phyloP scores from a whole-genome alignment of 2,329 filamentous ascomycete species.

The Neonectria neomacrospora region DNA sequence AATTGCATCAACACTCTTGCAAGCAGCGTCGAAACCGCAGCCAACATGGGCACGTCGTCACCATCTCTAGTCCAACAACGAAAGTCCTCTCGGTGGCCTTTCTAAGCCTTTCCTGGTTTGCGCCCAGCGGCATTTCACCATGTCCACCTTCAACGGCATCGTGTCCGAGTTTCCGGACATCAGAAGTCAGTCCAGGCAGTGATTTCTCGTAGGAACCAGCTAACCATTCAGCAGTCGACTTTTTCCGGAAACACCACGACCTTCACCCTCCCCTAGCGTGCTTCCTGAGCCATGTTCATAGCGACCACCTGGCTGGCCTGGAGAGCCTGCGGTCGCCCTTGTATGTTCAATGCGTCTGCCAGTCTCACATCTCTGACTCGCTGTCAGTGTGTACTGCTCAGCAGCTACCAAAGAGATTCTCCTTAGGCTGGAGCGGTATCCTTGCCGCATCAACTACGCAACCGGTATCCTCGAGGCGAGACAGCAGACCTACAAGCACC shows the following conservation, averaged over 20 bases:
- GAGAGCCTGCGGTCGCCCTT: conserved; percentile 82
- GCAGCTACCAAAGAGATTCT: conserved; percentile 84
- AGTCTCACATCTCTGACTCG: background rate
- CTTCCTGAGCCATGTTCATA: conserved; percentile 93
- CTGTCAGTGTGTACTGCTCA: conserved; percentile 81
- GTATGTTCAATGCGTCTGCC: conserved; percentile 48
- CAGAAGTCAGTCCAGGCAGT: conserved; percentile 59
- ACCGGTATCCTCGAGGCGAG: conserved; percentile 80
- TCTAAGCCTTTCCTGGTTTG: background rate
- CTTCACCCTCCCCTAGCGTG: conserved; percentile 76
- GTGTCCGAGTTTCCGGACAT: conserved; percentile 84
- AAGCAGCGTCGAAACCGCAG: background rate
- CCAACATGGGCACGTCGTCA: background rate
- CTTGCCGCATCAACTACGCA: conserved; percentile 83
- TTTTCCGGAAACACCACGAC: conserved; percentile 72
- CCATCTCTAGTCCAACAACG: background rate
- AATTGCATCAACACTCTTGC: background rate
- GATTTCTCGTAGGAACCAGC: background rate
- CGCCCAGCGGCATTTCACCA: conserved; percentile 46
- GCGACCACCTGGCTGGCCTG: conserved; percentile 85
- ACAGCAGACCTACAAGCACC: conserved; percentile 79
- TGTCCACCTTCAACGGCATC: conserved; percentile 83
- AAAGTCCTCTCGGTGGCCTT: too few species aligned
- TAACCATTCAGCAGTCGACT: conserved; percentile 72
- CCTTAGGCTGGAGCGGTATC: conserved; percentile 80